Evolutionary conservation across 768 basidiomycete genomes (phyloP).

Genomic region (Megacollybia marginata): DNA sequence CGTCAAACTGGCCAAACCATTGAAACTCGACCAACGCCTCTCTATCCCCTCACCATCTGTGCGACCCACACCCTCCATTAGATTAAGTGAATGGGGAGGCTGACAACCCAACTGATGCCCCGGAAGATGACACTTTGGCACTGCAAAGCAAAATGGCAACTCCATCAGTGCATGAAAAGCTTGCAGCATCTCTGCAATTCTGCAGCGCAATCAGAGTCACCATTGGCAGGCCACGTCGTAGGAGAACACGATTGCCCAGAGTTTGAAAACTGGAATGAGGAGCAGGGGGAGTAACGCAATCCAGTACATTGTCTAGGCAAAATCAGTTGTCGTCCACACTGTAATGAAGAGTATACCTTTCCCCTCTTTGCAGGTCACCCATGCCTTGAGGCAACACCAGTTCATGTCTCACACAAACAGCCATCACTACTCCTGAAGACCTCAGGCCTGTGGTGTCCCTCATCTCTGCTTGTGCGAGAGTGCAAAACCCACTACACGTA

Average conservation of each 20-base stretch:
- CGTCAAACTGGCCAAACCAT: slow-evolving; percentile 12
- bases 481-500: slow-evolving; percentile 2
- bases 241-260: background rate
- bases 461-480: slow-evolving; percentile 2
- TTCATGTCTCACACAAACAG: slow-evolving; percentile 10
- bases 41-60: slow-evolving; percentile 23
- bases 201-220: background rate
- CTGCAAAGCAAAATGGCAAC: background rate
- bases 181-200: background rate
- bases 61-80: slow-evolving; percentile 3
- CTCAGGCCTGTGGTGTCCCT: too few species aligned
- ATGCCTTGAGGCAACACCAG: too few species aligned
- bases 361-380: slow-evolving; percentile 8
- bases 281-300: slow-evolving; percentile 2
- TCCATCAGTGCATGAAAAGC: background rate
- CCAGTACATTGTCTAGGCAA: slow-evolving; percentile 1
- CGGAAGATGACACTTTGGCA: background rate
- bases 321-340: background rate
- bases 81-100: background rate
- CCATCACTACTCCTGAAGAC: slow-evolving; percentile 10
- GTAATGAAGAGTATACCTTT: slow-evolving; percentile 4
- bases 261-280: background rate
- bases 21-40: slow-evolving; percentile 15
- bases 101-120: background rate
- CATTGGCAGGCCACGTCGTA: slow-evolving; percentile 17